Base-by-base conservation (phyloP, 1,284 basidiomycete species). In the Moesziomyces aphidis region DNA sequence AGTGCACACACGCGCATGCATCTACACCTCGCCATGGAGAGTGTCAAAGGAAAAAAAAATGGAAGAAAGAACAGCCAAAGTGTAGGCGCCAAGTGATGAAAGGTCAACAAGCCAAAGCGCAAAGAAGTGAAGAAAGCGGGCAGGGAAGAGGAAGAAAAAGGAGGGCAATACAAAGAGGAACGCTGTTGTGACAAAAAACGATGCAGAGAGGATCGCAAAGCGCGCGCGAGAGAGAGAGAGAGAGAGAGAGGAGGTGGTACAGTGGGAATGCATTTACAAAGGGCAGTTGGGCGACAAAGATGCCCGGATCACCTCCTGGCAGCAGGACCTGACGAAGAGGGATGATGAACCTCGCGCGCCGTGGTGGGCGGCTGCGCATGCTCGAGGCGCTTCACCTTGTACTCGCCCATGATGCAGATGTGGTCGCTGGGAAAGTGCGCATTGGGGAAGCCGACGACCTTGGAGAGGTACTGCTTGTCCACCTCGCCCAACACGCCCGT, bases 401-500 rank as follows among this genome's bases (percentile, higher is more conserved):
- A 83, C 65, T 84, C 83, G 56, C 76, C 66, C 56, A 84, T 71
- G 42, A 84, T 82, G 69, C 83, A 84, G 28, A 83, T 73, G 54
- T 80, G 76, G 26, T 85, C 84, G 31, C 79, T 82, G 13, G 95
- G 94, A 88, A 95, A 97, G 85, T 97, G 94, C 8, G 91, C 91
- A 85, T 97, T 97, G 45, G 96, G 96, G 89, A 99, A 99, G 31
- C 97, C 97, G 56, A 98, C 95, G 11, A 91, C 90, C 86, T 94
- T 95, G 80, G 91, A 90, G 79, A 98, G 86, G 87, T 99, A 99
- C 28, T 85, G 85, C 80, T 88, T 89, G 85, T 98, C 95, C 58
- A 98, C 91, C 83, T 93, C 93, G 21, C 94, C 93, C 50, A 99
- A 87, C 44, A 97, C 90, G 21, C 91, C 91, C 63, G 92, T 94